Percentiles rank a stretch among this genome's conserved stretches.
Conservation (phyloP, 2,329 filamentous ascomycete genomes). For the Plectosphaerella plurivora region DNA sequence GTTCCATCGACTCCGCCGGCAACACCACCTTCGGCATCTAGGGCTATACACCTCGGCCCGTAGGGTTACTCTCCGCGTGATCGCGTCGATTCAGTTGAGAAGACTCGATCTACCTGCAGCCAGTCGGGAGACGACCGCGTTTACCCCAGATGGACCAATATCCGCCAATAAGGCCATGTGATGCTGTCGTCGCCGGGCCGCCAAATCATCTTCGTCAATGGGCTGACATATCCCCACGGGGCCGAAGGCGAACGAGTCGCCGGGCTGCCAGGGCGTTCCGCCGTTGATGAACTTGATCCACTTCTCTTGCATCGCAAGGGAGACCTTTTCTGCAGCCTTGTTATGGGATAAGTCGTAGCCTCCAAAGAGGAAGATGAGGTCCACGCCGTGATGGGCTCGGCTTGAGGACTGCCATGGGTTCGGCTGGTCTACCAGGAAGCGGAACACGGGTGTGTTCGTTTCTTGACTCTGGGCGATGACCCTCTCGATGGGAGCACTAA, state of each 20-base stretch:
- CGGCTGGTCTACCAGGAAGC: constrained; percentile 36
- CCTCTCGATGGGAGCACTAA: constrained; percentile 18
- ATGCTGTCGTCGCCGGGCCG: constrained; percentile 22
- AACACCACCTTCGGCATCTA: neutral
- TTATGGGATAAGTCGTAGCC: constrained; percentile 30
- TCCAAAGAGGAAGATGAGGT: constrained; percentile 38
- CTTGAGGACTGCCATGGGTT: constrained; percentile 43
- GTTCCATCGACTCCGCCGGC: neutral
- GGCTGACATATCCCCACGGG: constrained; percentile 28
- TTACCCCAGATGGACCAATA: neutral
- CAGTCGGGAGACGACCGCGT: neutral
- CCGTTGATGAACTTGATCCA: constrained; percentile 35
- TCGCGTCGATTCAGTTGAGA: neutral
- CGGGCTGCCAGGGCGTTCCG: constrained; percentile 27
- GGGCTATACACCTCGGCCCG: neutral
- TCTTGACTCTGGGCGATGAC: constrained; percentile 10
- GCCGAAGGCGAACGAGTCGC: constrained; percentile 29
- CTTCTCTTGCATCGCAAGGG: constrained; percentile 28
- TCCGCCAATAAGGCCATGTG: constrained; percentile 18
- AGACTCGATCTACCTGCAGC: neutral
- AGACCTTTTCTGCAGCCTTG: constrained; percentile 23
- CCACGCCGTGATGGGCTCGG: constrained; percentile 41
- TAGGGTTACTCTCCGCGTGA: neutral
- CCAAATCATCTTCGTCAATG: constrained; percentile 22
- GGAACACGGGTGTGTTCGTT: constrained; percentile 23